Conservation (phyloP, 345 rosid species). For the Sisymbrium altissimum region DNA sequence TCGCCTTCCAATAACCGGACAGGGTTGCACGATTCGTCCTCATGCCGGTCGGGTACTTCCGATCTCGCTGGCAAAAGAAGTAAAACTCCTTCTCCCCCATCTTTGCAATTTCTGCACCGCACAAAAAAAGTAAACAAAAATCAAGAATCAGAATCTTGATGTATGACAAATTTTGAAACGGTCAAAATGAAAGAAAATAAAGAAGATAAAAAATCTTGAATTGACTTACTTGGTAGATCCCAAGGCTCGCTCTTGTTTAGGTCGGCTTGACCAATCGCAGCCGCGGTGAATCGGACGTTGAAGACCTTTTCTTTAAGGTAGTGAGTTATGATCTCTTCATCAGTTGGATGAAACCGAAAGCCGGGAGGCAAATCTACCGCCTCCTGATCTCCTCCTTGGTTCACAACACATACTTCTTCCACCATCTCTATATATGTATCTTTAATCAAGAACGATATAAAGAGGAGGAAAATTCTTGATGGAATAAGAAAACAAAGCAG, state of each 20-base stretch:
- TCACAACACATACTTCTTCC: slow-evolving; percentile 53
- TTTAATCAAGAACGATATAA: neutral
- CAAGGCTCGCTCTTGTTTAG: slow-evolving; percentile 93
- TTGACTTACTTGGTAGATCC: slow-evolving; percentile 79
- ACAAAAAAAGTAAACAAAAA: neutral
- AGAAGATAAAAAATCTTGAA: neutral
- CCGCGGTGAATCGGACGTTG: slow-evolving; percentile 51
- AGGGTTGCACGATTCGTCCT: slow-evolving; percentile 93
- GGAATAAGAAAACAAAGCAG: neutral
- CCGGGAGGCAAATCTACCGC: slow-evolving; percentile 78
- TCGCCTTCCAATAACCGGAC: slow-evolving; percentile 97
- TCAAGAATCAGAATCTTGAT: slow-evolving; percentile 16
- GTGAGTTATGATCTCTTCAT: slow-evolving; percentile 77
- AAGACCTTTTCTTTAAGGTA: slow-evolving; percentile 71
- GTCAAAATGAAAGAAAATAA: neutral
- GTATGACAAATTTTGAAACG: neutral
- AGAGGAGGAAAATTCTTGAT: neutral
- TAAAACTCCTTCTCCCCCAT: slow-evolving; percentile 96
- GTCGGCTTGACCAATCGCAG: slow-evolving; percentile 80
- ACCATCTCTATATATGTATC: slow-evolving; percentile 15
- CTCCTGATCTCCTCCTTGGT: slow-evolving; percentile 52
- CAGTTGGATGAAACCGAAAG: slow-evolving; percentile 92
- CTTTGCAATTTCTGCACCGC: slow-evolving; percentile 73
- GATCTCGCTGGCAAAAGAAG: slow-evolving; percentile 88
- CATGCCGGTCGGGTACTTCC: slow-evolving; percentile 97